Conservation (phyloP, 441 rosid species). For the Pelargonium fulgidum region DNA sequence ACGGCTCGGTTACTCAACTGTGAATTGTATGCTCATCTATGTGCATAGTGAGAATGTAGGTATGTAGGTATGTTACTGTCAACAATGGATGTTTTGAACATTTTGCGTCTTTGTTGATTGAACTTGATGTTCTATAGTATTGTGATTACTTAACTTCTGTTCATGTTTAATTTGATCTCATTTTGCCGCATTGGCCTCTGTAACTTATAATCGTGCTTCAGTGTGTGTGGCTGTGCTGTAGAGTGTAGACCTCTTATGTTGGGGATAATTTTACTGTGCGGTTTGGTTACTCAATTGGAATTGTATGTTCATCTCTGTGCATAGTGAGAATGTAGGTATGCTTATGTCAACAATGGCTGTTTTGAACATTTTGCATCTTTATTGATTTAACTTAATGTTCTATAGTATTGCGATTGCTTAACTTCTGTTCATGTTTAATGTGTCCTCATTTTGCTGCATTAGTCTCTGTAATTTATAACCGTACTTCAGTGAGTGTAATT, state of each 20-base stretch:
- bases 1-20: neutral
- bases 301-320: constrained; percentile 5
- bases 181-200: neutral
- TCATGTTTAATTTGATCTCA: no score
- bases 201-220: neutral
- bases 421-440: no score
- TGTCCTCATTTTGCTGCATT: neutral
- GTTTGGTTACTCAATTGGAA: neutral
- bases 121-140: neutral
- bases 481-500: neutral
- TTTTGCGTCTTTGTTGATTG: neutral
- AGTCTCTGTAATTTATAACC: neutral
- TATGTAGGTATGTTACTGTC: neutral
- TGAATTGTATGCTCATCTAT: neutral
- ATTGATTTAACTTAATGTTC: neutral
- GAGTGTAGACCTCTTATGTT: neutral
- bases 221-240: neutral
- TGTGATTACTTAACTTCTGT: no score
- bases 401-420: no score
- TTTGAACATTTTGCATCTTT: neutral
- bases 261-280: neutral
- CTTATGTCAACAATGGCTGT: neutral
- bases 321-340: neutral
- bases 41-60: neutral
- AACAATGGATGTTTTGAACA: neutral